Percentiles rank a stretch among this genome's conserved stretches.
Conservation (phyloP, 345 rosid genomes). For the Lepidium sativum region DNA sequence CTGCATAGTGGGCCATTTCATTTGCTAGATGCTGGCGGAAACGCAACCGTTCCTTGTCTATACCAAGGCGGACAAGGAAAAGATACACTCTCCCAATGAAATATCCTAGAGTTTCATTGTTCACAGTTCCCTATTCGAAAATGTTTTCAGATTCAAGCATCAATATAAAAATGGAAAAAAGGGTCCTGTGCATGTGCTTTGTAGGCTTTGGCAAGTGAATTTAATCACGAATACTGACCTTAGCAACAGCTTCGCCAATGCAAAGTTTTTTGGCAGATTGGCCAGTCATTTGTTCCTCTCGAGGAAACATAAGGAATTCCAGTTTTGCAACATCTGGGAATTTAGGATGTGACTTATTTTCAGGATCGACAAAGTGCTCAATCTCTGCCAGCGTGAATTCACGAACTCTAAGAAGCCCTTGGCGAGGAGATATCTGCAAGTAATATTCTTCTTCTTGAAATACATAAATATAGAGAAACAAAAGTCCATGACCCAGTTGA, state of each 20-base stretch:
- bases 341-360: slow-evolving; percentile 81
- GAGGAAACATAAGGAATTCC: slow-evolving; percentile 87
- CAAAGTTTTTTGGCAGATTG: slow-evolving; percentile 52
- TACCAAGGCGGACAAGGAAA: slow-evolving; percentile 66
- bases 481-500: too few species aligned
- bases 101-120: slow-evolving; percentile 87
- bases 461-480: too few species aligned
- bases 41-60: slow-evolving; percentile 62
- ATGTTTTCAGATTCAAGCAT: background rate
- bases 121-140: slow-evolving; percentile 60
- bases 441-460: too few species aligned
- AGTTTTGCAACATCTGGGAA: slow-evolving; percentile 51
- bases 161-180: background rate
- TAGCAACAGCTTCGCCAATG: slow-evolving; percentile 76
- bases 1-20: slow-evolving; percentile 97
- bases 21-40: slow-evolving; percentile 93
- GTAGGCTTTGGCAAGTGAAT: too few species aligned
- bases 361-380: slow-evolving; percentile 95
- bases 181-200: too few species aligned
- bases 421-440: slow-evolving; percentile 86
- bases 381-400: slow-evolving; percentile 94
- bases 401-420: slow-evolving; percentile 88
- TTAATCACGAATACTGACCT: slow-evolving; percentile 46
- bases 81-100: slow-evolving; percentile 92
- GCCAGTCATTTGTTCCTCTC: slow-evolving; percentile 77